Evolutionary conservation across 2,329 filamentous ascomycete species (phyloP).

Genomic region (Venturia effusa): DNA sequence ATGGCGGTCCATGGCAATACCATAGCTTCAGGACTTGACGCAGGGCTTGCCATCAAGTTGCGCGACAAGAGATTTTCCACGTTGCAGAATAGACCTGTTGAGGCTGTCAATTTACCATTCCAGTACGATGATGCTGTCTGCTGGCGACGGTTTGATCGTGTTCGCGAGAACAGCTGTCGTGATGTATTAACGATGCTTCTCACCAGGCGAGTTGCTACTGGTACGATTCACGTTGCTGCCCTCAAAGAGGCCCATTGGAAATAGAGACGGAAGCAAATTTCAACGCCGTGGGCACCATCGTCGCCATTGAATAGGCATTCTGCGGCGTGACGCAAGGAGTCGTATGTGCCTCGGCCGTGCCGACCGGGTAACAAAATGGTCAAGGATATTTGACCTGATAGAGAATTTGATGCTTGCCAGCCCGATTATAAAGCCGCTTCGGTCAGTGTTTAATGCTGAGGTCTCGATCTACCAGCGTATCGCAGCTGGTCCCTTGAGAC

Average conservation of each 20-base stretch:
- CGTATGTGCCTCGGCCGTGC: background rate
- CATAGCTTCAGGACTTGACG: background rate
- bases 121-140: background rate
- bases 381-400: background rate
- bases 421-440: too few species aligned
- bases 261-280: background rate
- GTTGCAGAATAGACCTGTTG: background rate
- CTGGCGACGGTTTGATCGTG: background rate
- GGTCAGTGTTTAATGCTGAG: too few species aligned
- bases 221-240: background rate
- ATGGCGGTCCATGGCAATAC: background rate
- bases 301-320: too few species aligned
- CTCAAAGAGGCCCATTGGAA: background rate
- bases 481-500: too few species aligned
- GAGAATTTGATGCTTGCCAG: too few species aligned
- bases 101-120: background rate
- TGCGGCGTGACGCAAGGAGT: background rate
- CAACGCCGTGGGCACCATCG: background rate
- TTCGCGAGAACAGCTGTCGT: too few species aligned
- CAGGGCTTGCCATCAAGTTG: background rate
- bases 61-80: background rate
- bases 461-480: background rate
- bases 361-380: background rate
- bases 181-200: too few species aligned
- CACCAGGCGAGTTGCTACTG: too few species aligned